Evolutionary conservation across 148 eudicot genomes (phyloP).

Genomic region (Vaccinium vitisidaea): DNA sequence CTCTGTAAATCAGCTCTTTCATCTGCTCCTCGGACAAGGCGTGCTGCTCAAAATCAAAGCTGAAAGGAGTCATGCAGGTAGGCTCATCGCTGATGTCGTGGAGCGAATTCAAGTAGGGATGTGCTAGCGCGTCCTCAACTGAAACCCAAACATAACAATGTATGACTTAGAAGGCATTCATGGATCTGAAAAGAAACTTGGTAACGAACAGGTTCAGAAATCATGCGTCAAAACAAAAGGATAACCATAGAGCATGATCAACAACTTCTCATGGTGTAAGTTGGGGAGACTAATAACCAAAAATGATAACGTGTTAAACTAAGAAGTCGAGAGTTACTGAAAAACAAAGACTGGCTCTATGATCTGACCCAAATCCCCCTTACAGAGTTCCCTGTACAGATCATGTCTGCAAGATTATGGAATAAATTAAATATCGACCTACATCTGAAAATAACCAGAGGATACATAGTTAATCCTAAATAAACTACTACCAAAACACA

Average conservation of each 20-base stretch:
- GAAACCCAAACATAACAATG: conserved; percentile 20
- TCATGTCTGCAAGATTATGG: background rate
- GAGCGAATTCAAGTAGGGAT: conserved; percentile 56
- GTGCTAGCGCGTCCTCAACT: conserved; percentile 95
- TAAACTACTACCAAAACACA: background rate
- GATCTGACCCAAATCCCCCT: background rate
- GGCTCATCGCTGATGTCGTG: conserved; percentile 7
- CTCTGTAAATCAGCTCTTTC: conserved; percentile 89
- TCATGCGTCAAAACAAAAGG: background rate
- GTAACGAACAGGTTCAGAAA: background rate
- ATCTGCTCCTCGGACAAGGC: conserved; percentile 85
- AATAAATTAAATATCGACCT: background rate
- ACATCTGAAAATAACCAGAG: background rate
- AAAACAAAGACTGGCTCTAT: background rate
- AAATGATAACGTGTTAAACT: background rate
- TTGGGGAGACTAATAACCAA: background rate
- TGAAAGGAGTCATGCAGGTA: conserved; percentile 8
- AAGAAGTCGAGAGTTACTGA: background rate
- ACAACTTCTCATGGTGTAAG: background rate
- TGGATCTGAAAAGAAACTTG: background rate
- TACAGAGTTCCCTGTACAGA: background rate
- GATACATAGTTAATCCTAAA: background rate
- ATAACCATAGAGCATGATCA: background rate
- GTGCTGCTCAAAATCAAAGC: conserved; percentile 80
- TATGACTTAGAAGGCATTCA: background rate